Evolutionary conservation across 164 flowering plant genomes (phyloP).

Genomic region (Annona squamosa): DNA sequence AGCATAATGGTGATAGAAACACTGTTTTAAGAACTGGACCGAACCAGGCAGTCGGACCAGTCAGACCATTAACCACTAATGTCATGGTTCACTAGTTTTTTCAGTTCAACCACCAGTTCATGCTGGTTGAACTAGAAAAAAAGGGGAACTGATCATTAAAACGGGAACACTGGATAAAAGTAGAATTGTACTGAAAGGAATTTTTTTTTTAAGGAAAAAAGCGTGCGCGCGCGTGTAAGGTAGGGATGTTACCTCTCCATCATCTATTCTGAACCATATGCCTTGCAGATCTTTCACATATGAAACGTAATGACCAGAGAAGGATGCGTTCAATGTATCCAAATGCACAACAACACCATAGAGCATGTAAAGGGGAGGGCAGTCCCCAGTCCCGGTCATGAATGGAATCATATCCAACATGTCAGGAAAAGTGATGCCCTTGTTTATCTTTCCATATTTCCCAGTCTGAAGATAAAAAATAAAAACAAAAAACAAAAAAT

Average conservation of each 20-base stretch:
- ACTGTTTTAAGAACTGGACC: no score
- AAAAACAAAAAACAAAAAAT: neutral
- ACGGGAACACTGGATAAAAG: no score
- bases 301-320: constrained; percentile 86
- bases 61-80: no score
- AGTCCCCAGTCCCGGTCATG: constrained; percentile 71
- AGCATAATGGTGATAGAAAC: no score
- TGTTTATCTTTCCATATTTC: constrained; percentile 79
- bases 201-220: no score
- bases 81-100: no score
- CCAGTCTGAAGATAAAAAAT: constrained; percentile 50
- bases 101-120: no score
- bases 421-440: constrained; percentile 76
- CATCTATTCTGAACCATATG: constrained; percentile 80
- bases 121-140: no score
- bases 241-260: constrained; percentile 50
- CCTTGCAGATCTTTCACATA: constrained; percentile 75
- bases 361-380: constrained; percentile 74
- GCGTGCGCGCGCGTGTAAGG: neutral
- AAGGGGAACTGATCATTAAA: no score
- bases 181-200: no score
- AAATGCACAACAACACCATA: constrained; percentile 85
- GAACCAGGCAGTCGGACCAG: no score
- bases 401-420: constrained; percentile 81
- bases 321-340: constrained; percentile 77